A percentile compares a stretch with the other conserved stretches of the same genome.
phyloP scores from a whole-genome alignment of 2,329 filamentous ascomycete genomes.

The Neofusicoccum laricinum region DNA sequence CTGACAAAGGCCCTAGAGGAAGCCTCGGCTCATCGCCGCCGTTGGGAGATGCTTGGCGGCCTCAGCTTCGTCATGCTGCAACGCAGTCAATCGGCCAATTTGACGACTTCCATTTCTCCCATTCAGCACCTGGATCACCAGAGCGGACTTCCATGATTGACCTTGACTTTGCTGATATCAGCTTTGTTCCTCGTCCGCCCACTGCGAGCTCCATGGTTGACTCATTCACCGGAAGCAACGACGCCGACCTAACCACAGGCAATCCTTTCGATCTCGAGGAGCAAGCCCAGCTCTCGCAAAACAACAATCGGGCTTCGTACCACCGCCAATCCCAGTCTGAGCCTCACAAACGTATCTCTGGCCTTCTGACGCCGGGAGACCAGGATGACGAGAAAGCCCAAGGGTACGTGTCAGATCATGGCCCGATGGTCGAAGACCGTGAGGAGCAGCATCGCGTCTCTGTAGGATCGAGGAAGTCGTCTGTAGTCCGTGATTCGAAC shows the following conservation, averaged over 20 bases:
- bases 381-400: slow-evolving; percentile 29
- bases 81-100: slow-evolving; percentile 40
- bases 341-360: slow-evolving; percentile 25
- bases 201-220: slow-evolving; percentile 38
- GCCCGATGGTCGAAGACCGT: slow-evolving; percentile 17
- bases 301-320: slow-evolving; percentile 37
- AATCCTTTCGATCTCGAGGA: slow-evolving; percentile 52
- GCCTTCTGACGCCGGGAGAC: slow-evolving; percentile 34
- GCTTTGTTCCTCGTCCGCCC: slow-evolving; percentile 40
- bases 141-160: slow-evolving; percentile 46
- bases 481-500: slow-evolving; percentile 1
- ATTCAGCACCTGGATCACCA: slow-evolving; percentile 33
- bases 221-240: slow-evolving; percentile 21
- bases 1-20: slow-evolving; percentile 19
- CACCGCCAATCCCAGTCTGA: slow-evolving; percentile 41
- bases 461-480: slow-evolving; percentile 6
- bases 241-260: slow-evolving; percentile 31
- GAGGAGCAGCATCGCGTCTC: slow-evolving; percentile 12
- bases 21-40: slow-evolving; percentile 28
- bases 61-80: slow-evolving; percentile 39
- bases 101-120: slow-evolving; percentile 37
- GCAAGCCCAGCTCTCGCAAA: slow-evolving; percentile 36
- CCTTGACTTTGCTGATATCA: slow-evolving; percentile 37
- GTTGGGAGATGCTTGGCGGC: slow-evolving; percentile 36
- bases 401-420: slow-evolving; percentile 30